Evolutionary conservation across 371 early-diverging fungal genomes (phyloP), one percentile per base, ranked within the genome.

Genomic region (Dipsacomyces acuminosporus): DNA sequence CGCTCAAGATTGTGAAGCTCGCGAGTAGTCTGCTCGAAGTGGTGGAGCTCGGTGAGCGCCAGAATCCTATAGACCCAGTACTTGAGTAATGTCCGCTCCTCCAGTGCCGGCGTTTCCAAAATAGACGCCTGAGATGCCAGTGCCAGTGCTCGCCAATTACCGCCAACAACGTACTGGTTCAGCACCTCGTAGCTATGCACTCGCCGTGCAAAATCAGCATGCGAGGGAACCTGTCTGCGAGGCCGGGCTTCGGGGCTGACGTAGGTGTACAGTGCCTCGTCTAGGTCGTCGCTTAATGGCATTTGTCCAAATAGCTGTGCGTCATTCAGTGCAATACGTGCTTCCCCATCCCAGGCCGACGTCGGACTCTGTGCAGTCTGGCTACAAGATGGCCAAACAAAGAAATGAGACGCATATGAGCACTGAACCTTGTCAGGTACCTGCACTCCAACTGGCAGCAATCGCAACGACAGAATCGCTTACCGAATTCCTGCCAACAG

Each of bases 81-180:
- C 25, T 50, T 44, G 8, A 72, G 45, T 13, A 55, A 1, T 1
- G 49, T 14, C 19, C 22, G 41, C 7, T 18, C 30, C 19, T 70
- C 52, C 8, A 8, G 8, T 2, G 34, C 45, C 0, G 55, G 9
- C 5, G 54, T 55, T 22, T 48, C 55, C 15, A 46, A 21, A 0
- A 71, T 71, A 1, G 72, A 44, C 6, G 69, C 51, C 24, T 41
- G 45, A 3, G 72, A 18, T 0, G 71, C 72, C 30, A 72, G 36
- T 0, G 72, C 72, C 40, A 72, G 41, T 0, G 59, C 43, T 1
- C 72, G 63, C 72, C 72, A 72, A 17, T 64, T 65, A 14, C 41
- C 51, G 52, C 70, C 53, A 0, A 45, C 40, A 1, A 56, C 43
- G 34, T 40, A 53, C 41, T 70, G 70, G 56, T 64, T 70, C 38